A percentile compares a stretch with the other conserved stretches of the same genome.
phyloP scores from a whole-genome alignment of 2,329 filamentous ascomycete species.

The Xylariales sp. region DNA sequence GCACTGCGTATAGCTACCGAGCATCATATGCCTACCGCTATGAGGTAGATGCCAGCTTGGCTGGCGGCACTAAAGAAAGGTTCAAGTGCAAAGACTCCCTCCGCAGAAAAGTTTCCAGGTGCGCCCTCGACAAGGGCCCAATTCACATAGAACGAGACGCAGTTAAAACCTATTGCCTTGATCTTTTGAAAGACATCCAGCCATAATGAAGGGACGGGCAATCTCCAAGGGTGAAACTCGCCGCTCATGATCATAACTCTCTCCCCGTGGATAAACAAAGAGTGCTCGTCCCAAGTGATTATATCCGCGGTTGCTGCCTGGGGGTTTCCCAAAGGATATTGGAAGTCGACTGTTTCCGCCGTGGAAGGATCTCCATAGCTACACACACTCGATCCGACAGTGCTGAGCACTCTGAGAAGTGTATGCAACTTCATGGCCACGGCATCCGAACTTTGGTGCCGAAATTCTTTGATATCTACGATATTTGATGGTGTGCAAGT shows the following conservation, averaged over 20 bases:
- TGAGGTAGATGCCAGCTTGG: slow-evolving; percentile 70
- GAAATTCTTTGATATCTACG: too few relatives aligned
- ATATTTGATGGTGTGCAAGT: too few relatives aligned
- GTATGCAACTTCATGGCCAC: too few relatives aligned
- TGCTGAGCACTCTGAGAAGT: too few relatives aligned
- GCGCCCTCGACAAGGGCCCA: slow-evolving; percentile 75
- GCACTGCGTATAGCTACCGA: background rate
- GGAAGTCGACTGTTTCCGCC: too few relatives aligned
- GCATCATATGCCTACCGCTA: slow-evolving; percentile 40
- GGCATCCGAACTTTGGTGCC: too few relatives aligned
- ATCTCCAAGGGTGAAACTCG: slow-evolving; percentile 65
- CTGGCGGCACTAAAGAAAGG: slow-evolving; percentile 72
- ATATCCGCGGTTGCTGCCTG: background rate
- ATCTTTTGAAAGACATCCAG: slow-evolving; percentile 80
- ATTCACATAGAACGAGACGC: slow-evolving; percentile 72
- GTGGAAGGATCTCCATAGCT: too few relatives aligned
- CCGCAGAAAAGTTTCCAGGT: slow-evolving; percentile 61
- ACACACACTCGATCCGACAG: too few relatives aligned
- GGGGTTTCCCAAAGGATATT: too few relatives aligned
- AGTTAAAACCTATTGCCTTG: slow-evolving; percentile 73
- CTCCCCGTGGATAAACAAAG: slow-evolving; percentile 65
- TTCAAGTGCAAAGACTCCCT: slow-evolving; percentile 67
- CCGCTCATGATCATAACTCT: slow-evolving; percentile 68
- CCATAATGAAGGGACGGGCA: slow-evolving; percentile 44
- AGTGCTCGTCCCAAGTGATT: slow-evolving; percentile 69